Evolutionary conservation across 2,329 filamentous ascomycete species (phyloP).

Genomic region (Parastagonospora nodorum): DNA sequence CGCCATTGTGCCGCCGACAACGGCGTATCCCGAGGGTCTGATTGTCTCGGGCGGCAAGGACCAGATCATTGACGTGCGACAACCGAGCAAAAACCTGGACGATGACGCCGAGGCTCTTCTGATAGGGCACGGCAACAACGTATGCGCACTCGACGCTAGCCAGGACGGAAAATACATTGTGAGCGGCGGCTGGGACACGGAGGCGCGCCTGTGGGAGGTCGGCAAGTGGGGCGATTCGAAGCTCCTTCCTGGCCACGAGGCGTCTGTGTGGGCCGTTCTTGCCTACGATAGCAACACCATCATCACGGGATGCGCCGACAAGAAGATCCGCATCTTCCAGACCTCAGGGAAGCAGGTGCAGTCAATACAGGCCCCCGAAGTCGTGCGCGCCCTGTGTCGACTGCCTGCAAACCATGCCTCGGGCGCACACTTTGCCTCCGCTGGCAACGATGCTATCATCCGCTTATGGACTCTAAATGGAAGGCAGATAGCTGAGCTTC

Average conservation of each 20-base stretch:
- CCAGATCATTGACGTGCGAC: conserved; percentile 87
- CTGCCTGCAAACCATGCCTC: conserved; percentile 77
- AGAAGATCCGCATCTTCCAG: conserved; percentile 83
- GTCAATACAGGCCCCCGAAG: conserved; percentile 71
- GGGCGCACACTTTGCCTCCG: conserved; percentile 90
- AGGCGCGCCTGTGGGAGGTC: conserved; percentile 85
- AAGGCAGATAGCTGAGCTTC: conserved; percentile 73
- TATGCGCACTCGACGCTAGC: conserved; percentile 83
- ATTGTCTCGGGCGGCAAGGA: conserved; percentile 89
- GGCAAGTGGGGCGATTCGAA: conserved; percentile 80
- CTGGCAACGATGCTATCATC: conserved; percentile 89
- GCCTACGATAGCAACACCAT: conserved; percentile 79
- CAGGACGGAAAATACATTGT: conserved; percentile 75
- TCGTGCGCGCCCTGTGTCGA: conserved; percentile 85
- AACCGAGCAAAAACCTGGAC: conserved; percentile 67
- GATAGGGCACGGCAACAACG: conserved; percentile 83
- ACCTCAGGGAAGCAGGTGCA: conserved; percentile 66
- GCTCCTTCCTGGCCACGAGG: conserved; percentile 75
- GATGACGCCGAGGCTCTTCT: conserved; percentile 86
- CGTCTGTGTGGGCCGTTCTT: conserved; percentile 89
- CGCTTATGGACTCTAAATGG: conserved; percentile 86
- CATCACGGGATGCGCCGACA: conserved; percentile 83
- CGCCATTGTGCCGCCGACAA: conserved; percentile 72
- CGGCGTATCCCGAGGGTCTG: conserved; percentile 74
- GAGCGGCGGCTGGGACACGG: conserved; percentile 92